Percentiles rank a stretch among this genome's conserved stretches.
Evolutionary conservation across 2,329 filamentous ascomycete genomes (phyloP).

Genomic region (Fusarium foetens): DNA sequence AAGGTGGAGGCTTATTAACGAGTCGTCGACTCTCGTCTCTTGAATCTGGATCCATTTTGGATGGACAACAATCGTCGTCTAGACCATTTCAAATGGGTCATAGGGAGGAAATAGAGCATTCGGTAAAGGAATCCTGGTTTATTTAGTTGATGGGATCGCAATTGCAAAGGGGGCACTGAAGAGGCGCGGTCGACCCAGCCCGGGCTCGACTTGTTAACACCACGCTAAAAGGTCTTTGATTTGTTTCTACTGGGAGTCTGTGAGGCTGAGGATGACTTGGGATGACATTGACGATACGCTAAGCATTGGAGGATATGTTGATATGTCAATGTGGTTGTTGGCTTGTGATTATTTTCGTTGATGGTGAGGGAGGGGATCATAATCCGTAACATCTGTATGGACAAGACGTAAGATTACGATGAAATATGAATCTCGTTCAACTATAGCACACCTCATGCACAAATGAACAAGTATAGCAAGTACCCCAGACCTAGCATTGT

Average conservation of each 20-base stretch:
- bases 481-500: conserved; percentile 39
- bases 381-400: conserved; percentile 1
- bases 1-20: conserved; percentile 11
- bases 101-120: neutral
- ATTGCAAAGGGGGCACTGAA: conserved; percentile 23
- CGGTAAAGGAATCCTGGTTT: conserved; percentile 17
- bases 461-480: conserved; percentile 25
- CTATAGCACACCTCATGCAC: conserved; percentile 7
- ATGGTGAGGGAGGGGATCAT: neutral
- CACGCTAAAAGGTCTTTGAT: neutral
- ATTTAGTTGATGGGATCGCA: conserved; percentile 5
- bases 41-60: conserved; percentile 18
- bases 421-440: conserved; percentile 1
- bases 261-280: conserved; percentile 29
- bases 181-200: conserved; percentile 28
- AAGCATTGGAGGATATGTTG: conserved; percentile 13
- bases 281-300: conserved; percentile 11
- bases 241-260: neutral
- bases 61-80: conserved; percentile 17
- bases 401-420: neutral
- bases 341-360: neutral
- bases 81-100: conserved; percentile 5
- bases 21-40: neutral
- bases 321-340: conserved; percentile 1
- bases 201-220: neutral